Conservation (phyloP, 805 yeast genomes). For the Lachancea lanzarotensis region DNA sequence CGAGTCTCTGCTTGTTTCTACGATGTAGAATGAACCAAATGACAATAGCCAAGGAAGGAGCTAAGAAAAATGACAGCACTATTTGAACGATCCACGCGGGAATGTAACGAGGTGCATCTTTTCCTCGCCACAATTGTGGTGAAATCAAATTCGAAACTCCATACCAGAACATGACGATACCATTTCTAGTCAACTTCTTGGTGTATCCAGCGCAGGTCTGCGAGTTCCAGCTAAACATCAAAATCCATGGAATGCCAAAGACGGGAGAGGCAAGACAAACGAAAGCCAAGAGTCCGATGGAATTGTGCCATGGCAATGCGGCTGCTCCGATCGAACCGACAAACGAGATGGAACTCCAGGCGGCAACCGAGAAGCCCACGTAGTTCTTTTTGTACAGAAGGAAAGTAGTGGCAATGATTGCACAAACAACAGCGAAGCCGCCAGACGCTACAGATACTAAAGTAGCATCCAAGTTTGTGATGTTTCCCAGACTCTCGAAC, state of each 20-base stretch:
- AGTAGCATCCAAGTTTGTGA: constrained; percentile 40
- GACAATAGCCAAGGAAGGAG: constrained; percentile 40
- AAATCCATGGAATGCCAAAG: constrained; percentile 39
- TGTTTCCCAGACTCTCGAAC: constrained; percentile 41
- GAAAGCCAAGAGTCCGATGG: constrained; percentile 42
- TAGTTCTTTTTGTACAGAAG: constrained; percentile 33
- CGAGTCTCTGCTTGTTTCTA: constrained; percentile 40
- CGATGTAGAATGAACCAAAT: constrained; percentile 40
- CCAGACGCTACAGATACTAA: constrained; percentile 49
- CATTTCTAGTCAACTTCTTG: constrained; percentile 43
- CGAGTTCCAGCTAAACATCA: constrained; percentile 33
- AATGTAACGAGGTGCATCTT: constrained; percentile 41
- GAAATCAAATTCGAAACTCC: constrained; percentile 46
- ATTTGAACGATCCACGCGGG: constrained; percentile 53
- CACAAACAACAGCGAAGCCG: constrained; percentile 41
- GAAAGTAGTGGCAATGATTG: constrained; percentile 34
- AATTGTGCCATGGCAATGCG: constrained; percentile 39
- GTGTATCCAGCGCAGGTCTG: constrained; percentile 43
- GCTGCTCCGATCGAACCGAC: constrained; percentile 42
- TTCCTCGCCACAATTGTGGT: constrained; percentile 49
- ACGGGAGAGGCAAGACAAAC: constrained; percentile 40
- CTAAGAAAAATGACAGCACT: constrained; percentile 42
- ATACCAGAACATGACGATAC: constrained; percentile 40
- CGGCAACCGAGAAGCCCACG: constrained; percentile 35
- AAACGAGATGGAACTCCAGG: constrained; percentile 39